phyloP scores from a whole-genome alignment of 1,284 basidiomycete species.

The Marasmius sp. region DNA sequence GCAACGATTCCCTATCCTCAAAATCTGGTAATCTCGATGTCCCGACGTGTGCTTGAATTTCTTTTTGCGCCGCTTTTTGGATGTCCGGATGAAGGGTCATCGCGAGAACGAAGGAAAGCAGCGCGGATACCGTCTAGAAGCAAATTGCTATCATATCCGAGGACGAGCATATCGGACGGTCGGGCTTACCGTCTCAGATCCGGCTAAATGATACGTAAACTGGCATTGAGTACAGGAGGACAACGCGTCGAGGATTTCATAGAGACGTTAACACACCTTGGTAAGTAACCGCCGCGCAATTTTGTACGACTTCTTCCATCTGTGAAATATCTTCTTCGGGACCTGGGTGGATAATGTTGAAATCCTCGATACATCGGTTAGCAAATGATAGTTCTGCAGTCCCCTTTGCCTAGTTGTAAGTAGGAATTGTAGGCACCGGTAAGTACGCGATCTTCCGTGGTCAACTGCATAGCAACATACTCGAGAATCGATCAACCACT shows the following conservation, averaged over 20 bases:
- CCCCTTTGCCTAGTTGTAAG: neutral
- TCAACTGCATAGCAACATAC: too few species aligned
- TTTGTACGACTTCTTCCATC: neutral
- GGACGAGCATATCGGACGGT: neutral
- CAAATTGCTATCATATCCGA: too few species aligned
- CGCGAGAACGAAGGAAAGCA: constrained; percentile 24
- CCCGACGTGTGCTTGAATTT: constrained; percentile 33
- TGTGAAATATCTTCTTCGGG: neutral
- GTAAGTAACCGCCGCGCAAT: neutral
- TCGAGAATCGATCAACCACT: too few species aligned
- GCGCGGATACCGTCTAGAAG: constrained; percentile 20
- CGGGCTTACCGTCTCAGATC: neutral
- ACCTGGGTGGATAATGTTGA: neutral
- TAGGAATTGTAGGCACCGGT: too few species aligned
- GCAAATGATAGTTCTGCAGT: neutral
- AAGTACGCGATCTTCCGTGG: too few species aligned
- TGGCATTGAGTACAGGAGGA: neutral
- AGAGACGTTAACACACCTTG: neutral
- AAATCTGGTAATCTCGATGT: constrained; percentile 32
- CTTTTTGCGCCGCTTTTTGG: constrained; percentile 26
- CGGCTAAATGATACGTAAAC: neutral
- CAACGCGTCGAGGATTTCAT: neutral
- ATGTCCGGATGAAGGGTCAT: constrained; percentile 28
- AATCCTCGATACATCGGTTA: neutral
- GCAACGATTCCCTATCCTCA: constrained; percentile 28